Evolutionary conservation across 1,139 yeast species (phyloP), one percentile per base, ranked within the genome.

Genomic region (Saccharomyces pastorianus): DNA sequence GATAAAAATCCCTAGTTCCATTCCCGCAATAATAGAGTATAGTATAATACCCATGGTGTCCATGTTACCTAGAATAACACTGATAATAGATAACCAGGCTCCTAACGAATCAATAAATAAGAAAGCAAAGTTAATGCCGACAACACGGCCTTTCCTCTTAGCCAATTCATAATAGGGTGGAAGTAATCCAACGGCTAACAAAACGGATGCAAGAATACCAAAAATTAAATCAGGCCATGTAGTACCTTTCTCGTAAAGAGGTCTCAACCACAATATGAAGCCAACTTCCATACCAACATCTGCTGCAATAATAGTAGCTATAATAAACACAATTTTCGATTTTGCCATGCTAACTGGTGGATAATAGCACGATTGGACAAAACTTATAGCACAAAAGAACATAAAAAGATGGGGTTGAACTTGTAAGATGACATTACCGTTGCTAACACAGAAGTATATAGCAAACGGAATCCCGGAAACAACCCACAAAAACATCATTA

Each of bases 121-220:
- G 62, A 91, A 91, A n/a, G 84, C 63, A 66, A 91, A 89, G 66
- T 89, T 89, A 63, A 91, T 85, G 0, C 98, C 98, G 4, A 89
- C 81, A 4, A 91, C 97, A 50, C 88, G 74, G 2, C 97, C 97
- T 51, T 79, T 71, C 58, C 96, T 78, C 66, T 88, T 88, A 38
- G 82, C 81, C 38, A 91, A 73, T 67, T 91, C 98, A 63, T 83
- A 83, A 69, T 90, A 91, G 4, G 97, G 97, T 0, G 97, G 97
- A 2, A 91, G 64, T 48, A 91, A 75, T 0, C 98, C 98, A 2
- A 80, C 64, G 0, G 88, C 96, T 28, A 91, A 73, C 27, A 88
- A 68, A 0, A 90, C 75, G 0, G 95, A 82, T 0, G 97, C 96
- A 46, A 88, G 59, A 14, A 88, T 78, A 17, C 97, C 98, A 57